A percentile compares a stretch with the other conserved stretches of the same genome.
Conservation (phyloP, 805 yeast species). For the Kodamaea hsintzibuensis region DNA sequence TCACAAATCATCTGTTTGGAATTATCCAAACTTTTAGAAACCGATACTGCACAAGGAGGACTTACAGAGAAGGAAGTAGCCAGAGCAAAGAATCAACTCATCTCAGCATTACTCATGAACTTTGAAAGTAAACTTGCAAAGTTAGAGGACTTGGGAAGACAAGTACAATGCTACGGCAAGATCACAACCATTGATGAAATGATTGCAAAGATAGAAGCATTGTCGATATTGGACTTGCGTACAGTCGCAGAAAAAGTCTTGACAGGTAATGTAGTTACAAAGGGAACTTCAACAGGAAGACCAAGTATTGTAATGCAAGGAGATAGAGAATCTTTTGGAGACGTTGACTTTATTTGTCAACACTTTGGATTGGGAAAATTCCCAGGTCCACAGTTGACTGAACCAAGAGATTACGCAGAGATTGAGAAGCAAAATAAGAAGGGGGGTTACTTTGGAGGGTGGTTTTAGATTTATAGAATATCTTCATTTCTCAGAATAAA, state of each 20-base stretch:
- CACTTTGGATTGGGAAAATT: conserved; percentile 71
- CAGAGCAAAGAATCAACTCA: conserved; percentile 90
- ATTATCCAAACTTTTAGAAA: conserved; percentile 35
- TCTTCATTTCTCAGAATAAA: neutral
- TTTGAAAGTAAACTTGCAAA: conserved; percentile 92
- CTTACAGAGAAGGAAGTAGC: conserved; percentile 70
- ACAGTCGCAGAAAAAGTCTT: conserved; percentile 74
- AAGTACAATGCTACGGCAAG: conserved; percentile 79
- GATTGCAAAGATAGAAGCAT: conserved; percentile 70
- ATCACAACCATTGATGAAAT: conserved; percentile 77
- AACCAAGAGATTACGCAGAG: conserved; percentile 15
- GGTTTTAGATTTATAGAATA: conserved; percentile 15
- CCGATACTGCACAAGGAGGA: conserved; percentile 48
- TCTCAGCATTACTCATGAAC: conserved; percentile 86
- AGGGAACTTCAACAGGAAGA: conserved; percentile 48
- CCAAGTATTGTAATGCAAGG: conserved; percentile 95
- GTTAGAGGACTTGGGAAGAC: conserved; percentile 93
- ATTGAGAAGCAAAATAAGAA: conserved; percentile 13
- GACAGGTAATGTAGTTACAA: conserved; percentile 60
- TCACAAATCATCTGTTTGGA: conserved; percentile 70
- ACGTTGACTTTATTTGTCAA: conserved; percentile 63
- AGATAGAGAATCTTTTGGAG: conserved; percentile 81
- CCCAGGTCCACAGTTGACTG: conserved; percentile 19
- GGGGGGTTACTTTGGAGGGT: conserved; percentile 15
- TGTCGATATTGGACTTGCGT: conserved; percentile 67